Evolutionary conservation across 331 rosid species (phyloP).

Genomic region (Prunus yedoensis): DNA sequence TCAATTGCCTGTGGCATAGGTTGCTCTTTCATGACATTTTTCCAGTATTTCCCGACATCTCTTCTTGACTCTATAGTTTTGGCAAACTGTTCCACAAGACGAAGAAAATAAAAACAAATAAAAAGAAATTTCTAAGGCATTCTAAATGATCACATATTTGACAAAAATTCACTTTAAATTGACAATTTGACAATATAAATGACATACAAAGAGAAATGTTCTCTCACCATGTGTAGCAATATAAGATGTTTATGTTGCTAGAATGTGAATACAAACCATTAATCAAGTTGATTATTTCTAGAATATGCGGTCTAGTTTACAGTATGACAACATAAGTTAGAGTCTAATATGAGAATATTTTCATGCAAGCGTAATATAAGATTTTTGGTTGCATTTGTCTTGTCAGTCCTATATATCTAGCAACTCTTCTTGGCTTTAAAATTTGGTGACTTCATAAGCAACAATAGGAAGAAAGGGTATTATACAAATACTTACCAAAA

Average conservation of each 20-base stretch:
- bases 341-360: not conserved
- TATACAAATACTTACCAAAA: constrained; percentile 34
- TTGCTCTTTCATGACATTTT: constrained; percentile 33
- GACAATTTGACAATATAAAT: too few species aligned
- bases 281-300: not conserved
- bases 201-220: too few species aligned
- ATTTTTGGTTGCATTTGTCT: not conserved
- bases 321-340: not conserved
- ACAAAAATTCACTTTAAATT: too few species aligned
- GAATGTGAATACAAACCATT: not conserved
- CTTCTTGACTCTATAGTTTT: constrained; percentile 32
- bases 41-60: constrained; percentile 31
- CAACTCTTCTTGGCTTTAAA: not conserved
- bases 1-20: constrained; percentile 38
- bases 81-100: constrained; percentile 2
- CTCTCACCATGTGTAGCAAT: too few species aligned
- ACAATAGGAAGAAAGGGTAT: not conserved
- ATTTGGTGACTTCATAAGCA: not conserved
- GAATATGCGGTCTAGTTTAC: not conserved
- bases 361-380: not conserved
- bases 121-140: not conserved
- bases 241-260: not conserved
- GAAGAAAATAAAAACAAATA: not conserved
- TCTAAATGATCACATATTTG: not conserved
- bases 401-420: not conserved